phyloP scores from a whole-genome alignment of 148 eudicot species.

The Amaranthus hypochondriacus region DNA sequence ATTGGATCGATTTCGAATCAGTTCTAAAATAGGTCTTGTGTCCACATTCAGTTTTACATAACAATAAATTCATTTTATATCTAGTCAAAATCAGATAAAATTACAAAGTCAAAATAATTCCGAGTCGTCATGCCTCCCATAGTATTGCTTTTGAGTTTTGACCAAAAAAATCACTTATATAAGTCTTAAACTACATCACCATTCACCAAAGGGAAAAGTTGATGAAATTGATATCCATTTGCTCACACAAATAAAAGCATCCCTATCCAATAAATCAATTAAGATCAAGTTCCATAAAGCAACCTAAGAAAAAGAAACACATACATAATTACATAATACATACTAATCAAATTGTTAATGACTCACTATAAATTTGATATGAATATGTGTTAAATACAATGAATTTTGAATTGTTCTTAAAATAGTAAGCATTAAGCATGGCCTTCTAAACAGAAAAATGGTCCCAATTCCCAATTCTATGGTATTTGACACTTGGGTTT shows the following conservation, averaged over 20 bases:
- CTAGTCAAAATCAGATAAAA: no score
- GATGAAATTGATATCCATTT: not conserved
- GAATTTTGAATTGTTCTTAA: not conserved
- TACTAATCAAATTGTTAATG: not conserved
- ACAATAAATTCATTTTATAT: no score
- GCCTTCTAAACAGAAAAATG: not conserved
- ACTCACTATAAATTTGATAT: not conserved
- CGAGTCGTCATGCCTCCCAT: no score
- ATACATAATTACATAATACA: not conserved
- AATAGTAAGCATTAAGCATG: not conserved
- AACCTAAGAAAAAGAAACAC: constrained; percentile 2
- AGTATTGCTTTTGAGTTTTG: not conserved
- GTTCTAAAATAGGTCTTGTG: no score
- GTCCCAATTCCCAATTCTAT: constrained; percentile 2
- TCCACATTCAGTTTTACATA: no score
- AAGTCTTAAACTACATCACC: constrained; percentile 1
- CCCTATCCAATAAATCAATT: not conserved
- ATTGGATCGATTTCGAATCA: no score
- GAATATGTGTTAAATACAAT: constrained; percentile 7
- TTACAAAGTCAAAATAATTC: no score
- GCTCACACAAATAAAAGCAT: not conserved
- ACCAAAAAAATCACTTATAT: not conserved
- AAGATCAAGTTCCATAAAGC: not conserved
- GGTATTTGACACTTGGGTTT: constrained; percentile 9
- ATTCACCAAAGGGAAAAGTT: not conserved